Evolutionary conservation across 768 basidiomycete genomes (phyloP).

Genomic region (Obba rivulosa): DNA sequence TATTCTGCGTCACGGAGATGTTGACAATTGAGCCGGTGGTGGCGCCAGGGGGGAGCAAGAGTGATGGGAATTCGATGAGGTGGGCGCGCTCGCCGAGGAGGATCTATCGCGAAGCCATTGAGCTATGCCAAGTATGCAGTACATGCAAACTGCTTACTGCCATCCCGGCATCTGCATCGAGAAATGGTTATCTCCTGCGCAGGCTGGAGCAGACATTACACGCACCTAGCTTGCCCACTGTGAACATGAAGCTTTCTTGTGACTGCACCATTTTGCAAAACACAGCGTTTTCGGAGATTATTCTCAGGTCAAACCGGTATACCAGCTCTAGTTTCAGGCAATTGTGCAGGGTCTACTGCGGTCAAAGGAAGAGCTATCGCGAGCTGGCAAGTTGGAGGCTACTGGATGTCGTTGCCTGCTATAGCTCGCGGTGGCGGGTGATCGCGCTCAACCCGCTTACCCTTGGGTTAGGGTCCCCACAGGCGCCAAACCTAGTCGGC

Average conservation of each 20-base stretch:
- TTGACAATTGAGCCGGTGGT: slow-evolving; percentile 95
- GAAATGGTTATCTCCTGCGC: slow-evolving; percentile 4
- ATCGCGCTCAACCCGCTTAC: neutral
- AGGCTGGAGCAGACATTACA: slow-evolving; percentile 4
- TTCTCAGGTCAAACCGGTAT: no score
- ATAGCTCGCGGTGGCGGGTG: neutral
- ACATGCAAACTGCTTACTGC: slow-evolving; percentile 48
- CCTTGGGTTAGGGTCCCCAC: no score
- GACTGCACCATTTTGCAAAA: slow-evolving; percentile 28
- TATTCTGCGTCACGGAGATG: slow-evolving; percentile 90
- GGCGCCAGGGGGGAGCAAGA: slow-evolving; percentile 88
- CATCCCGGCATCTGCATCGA: slow-evolving; percentile 84
- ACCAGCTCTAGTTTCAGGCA: no score
- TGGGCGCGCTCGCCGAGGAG: slow-evolving; percentile 91
- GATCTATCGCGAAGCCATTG: slow-evolving; percentile 47
- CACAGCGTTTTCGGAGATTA: no score
- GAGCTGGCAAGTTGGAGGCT: neutral
- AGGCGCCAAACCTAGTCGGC: no score
- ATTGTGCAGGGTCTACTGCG: no score
- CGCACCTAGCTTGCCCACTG: slow-evolving; percentile 92
- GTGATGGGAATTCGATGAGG: slow-evolving; percentile 95
- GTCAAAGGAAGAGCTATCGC: no score
- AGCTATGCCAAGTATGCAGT: neutral
- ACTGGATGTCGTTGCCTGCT: no score
- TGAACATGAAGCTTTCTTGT: slow-evolving; percentile 80